Base-by-base conservation (phyloP, 345 rosid species). In the Hevea brasiliensis region DNA sequence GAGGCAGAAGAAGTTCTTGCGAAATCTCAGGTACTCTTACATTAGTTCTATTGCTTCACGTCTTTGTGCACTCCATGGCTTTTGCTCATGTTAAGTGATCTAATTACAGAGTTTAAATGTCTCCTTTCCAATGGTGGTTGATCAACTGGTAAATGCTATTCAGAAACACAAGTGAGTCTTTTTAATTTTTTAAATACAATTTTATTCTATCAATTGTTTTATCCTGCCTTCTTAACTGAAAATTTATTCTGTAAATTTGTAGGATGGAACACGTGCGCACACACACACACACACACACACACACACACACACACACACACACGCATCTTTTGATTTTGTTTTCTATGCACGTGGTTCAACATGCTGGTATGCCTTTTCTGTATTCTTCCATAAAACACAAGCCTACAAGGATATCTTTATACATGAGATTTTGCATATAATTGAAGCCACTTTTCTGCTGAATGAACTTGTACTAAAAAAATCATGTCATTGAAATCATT, bases 1-100 rank as follows among this genome's bases (percentile, higher is more conserved):
- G 87, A 87, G 71, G 91, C 85, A 21, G 88, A 88, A 77, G 87
- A 80, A 71, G 61, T 85, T 80, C 84, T 90, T 78, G 76, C 87
- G 50, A 77, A 74, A 72, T 79, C 75, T 82, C 76, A 76, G 90
- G 96, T 87, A 80, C 29, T 50, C 42, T 47, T 41, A 23, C 24
- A 12, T 26, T 60, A 44, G 58, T 11, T 62, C 41, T 32, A 1
- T 64, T 58, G 63, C 14, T 11, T 62, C 71, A 45, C n/a, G 13
- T 42, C 21, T 26, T 27, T n/a, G 6, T 24, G 66, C 8, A 60
- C 21, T 50, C 29, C 67, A 24, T 57, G 55, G 63, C 70, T 76
- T 63, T 44, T 54, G 8, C 51, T 73, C 63, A 37, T 32, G 74
- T 26, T 68, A 11, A 50, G 26, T 47, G 47, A 27, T 74, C 13